These are phyloP conservation scores for Brassica incana DNA, from an alignment of 345 rosid species.

Conservation along the genomic window DNA sequence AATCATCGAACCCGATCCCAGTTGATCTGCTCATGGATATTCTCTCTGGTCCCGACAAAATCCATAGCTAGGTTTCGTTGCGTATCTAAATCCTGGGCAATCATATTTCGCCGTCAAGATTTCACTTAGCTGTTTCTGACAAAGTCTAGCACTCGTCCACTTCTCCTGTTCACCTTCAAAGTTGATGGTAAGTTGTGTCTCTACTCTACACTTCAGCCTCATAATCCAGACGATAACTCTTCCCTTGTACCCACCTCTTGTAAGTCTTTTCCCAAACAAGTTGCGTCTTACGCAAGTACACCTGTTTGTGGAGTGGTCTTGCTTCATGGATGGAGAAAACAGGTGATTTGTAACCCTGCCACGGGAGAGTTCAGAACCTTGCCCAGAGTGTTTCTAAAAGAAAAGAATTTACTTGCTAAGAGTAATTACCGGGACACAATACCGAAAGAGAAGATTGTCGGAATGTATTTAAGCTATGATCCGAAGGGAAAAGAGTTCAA, in stretches of 20 bases:
- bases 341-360: not conserved
- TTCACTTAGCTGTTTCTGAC: not conserved
- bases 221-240: not conserved
- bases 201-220: conserved; percentile 5
- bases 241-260: not conserved
- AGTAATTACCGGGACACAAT: not conserved
- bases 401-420: not conserved
- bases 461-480: conserved; percentile 4
- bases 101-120: not conserved
- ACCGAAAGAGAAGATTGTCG: not conserved
- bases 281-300: not conserved
- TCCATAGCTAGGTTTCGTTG: not conserved
- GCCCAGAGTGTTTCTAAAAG: not conserved
- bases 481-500: not conserved
- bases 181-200: not conserved
- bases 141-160: not conserved
- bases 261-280: not conserved
- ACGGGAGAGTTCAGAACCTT: not conserved
- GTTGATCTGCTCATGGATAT: not conserved
- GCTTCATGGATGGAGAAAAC: not conserved
- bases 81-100: not conserved
- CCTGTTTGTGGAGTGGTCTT: not conserved
- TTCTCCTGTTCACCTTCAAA: not conserved
- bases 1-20: not conserved
- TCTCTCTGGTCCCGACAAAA: not conserved